phyloP scores from a whole-genome alignment of 495 filamentous ascomycete genomes.

The Penicillium subrubescens region DNA sequence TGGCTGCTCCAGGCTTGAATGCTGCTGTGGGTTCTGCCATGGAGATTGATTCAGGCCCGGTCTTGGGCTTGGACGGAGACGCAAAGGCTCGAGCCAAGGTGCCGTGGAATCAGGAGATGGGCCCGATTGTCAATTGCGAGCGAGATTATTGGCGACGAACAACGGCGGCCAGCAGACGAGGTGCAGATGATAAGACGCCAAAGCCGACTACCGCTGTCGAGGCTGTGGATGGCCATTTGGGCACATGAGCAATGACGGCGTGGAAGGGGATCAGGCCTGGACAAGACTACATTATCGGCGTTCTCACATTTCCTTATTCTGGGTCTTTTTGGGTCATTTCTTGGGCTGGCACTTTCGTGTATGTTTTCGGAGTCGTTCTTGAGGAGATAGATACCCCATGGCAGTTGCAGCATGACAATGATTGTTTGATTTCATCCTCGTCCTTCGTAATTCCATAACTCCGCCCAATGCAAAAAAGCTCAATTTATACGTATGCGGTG shows the following conservation, averaged over 20 bases:
- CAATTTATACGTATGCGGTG: not conserved
- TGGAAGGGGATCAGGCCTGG: not conserved
- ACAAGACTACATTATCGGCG: constrained; percentile 18
- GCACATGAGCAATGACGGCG: constrained; percentile 24
- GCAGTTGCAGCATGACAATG: constrained; percentile 23
- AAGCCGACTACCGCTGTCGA: constrained; percentile 30
- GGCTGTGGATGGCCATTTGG: constrained; percentile 32
- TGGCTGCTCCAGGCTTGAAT: constrained; percentile 1
- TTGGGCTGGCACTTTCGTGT: constrained; percentile 23
- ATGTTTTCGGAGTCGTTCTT: constrained; percentile 31
- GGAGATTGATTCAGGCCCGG: constrained; percentile 38
- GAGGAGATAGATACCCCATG: constrained; percentile 49
- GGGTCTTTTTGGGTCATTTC: not conserved
- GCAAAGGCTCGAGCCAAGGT: constrained; percentile 32
- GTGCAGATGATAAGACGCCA: constrained; percentile 33
- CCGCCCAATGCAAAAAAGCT: constrained; percentile 30
- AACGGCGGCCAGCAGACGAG: constrained; percentile 27
- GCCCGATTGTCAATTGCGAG: constrained; percentile 52
- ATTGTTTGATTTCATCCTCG: constrained; percentile 13
- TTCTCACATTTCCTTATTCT: constrained; percentile 24
- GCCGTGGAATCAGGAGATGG: constrained; percentile 42
- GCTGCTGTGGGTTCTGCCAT: constrained; percentile 23
- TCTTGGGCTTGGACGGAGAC: constrained; percentile 29
- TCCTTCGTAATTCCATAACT: constrained; percentile 24
- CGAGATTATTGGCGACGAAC: constrained; percentile 44